Evolutionary conservation across 768 basidiomycete species (phyloP).

Genomic region (Boletus reticulatus): DNA sequence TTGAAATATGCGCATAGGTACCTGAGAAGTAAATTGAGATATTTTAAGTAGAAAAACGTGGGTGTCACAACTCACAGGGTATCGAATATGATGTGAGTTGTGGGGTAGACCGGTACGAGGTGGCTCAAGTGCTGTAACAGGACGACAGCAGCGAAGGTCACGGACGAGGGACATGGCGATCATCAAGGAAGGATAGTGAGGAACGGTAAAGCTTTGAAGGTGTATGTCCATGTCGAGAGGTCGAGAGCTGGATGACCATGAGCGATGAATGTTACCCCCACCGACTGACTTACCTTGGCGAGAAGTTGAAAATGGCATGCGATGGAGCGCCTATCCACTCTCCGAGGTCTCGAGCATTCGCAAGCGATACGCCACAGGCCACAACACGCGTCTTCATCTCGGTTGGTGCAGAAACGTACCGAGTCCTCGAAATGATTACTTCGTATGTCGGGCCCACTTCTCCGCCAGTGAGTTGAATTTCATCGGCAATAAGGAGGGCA

Average conservation of each 20-base stretch:
- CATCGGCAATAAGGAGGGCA: constrained; percentile 90
- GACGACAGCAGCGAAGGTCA: no score
- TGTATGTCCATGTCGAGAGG: constrained; percentile 97
- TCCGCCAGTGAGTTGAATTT: constrained; percentile 79
- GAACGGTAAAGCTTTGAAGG: constrained; percentile 90
- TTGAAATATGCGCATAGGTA: no score
- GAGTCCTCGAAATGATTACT: constrained; percentile 92
- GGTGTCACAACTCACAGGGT: no score
- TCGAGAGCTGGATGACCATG: neutral
- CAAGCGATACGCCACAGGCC: no score
- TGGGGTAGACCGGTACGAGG: no score
- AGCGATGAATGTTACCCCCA: constrained; percentile 3
- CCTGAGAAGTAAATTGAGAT: no score
- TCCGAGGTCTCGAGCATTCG: no score
- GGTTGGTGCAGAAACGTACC: constrained; percentile 93
- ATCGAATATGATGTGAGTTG: no score
- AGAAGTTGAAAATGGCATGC: constrained; percentile 88
- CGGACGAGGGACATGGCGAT: constrained; percentile 36
- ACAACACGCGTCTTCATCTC: constrained; percentile 75
- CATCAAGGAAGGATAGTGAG: constrained; percentile 99
- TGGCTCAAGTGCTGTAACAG: no score
- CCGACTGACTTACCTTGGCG: no score
- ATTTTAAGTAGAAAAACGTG: no score
- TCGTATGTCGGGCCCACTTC: constrained; percentile 64
- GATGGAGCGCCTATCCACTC: no score